Percentiles rank a stretch among this genome's conserved stretches.
Conservation (phyloP, 2,329 filamentous ascomycete species). For the Talaromyces sp. region DNA sequence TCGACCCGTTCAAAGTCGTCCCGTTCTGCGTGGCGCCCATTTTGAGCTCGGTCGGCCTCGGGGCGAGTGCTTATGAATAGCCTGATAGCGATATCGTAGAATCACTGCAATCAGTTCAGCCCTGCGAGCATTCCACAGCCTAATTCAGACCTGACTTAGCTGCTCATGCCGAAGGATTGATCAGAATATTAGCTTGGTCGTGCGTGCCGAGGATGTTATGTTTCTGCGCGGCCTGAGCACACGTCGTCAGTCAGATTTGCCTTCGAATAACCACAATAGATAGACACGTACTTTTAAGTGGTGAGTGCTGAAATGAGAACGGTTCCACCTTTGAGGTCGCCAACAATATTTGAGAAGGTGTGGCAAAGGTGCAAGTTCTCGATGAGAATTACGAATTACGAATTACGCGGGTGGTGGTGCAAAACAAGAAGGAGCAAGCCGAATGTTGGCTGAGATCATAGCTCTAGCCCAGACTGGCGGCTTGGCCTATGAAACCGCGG, state of each 20-base stretch:
- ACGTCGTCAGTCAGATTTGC: neutral
- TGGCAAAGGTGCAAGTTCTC: neutral
- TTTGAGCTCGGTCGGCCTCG: constrained; percentile 16
- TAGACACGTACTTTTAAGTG: neutral
- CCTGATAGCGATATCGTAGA: neutral
- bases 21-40: constrained; percentile 31
- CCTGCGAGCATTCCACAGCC: constrained; percentile 1
- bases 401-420: neutral
- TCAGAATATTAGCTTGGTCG: neutral
- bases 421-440: neutral
- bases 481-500: constrained; percentile 1
- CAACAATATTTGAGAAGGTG: neutral
- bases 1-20: constrained; percentile 19
- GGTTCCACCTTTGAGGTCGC: neutral
- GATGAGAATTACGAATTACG: neutral
- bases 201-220: constrained; percentile 13
- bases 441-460: constrained; percentile 20
- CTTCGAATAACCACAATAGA: neutral
- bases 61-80: neutral
- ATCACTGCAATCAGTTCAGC: neutral
- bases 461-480: constrained; percentile 1
- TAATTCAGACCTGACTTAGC: neutral
- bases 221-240: constrained; percentile 10
- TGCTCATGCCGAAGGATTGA: constrained; percentile 6
- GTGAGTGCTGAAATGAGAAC: neutral